Evolutionary conservation across 108 stramenopile genomes (phyloP).

Genomic region (Cyclotella kingstonii): DNA sequence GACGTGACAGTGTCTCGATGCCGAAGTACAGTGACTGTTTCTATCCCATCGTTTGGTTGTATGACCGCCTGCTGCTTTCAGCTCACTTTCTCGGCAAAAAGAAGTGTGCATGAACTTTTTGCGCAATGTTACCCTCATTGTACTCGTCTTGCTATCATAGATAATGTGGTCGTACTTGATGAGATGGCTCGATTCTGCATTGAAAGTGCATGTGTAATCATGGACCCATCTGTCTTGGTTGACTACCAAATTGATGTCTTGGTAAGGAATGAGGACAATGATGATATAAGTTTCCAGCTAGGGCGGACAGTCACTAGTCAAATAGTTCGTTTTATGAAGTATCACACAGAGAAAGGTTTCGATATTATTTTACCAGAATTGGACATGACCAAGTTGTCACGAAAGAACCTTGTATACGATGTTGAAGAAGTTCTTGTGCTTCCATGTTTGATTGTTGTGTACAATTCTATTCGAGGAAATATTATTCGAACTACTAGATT

Average conservation of each 20-base stretch:
- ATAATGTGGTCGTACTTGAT: constrained; percentile 17
- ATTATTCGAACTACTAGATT: constrained; percentile 1
- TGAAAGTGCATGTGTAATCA: constrained; percentile 14
- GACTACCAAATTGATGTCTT: constrained; percentile 8
- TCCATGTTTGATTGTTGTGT: constrained; percentile 18
- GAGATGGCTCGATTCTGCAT: constrained; percentile 20
- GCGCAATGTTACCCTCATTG: constrained; percentile 18
- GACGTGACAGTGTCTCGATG: constrained; percentile 15
- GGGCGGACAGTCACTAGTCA: constrained; percentile 8
- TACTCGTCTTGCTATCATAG: constrained; percentile 16
- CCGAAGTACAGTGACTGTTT: constrained; percentile 23
- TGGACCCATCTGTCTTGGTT: constrained; percentile 13
- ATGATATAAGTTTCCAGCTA: constrained; percentile 4
- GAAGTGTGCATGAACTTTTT: constrained; percentile 9
- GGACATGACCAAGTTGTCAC: constrained; percentile 13
- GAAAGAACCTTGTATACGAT: constrained; percentile 12
- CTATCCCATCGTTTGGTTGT: constrained; percentile 9
- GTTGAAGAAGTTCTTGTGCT: constrained; percentile 13
- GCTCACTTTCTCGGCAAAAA: constrained; percentile 12
- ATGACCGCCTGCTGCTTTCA: constrained; percentile 3
- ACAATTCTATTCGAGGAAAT: constrained; percentile 5
- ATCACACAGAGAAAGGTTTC: constrained; percentile 19
- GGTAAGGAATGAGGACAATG: constrained; percentile 2
- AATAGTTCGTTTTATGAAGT: constrained; percentile 14
- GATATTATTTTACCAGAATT: constrained; percentile 24